Evolutionary conservation across 176 grass and related monocot species (phyloP), one percentile per base, ranked within the genome.

Genomic region (Miscanthus lutarioriparius): DNA sequence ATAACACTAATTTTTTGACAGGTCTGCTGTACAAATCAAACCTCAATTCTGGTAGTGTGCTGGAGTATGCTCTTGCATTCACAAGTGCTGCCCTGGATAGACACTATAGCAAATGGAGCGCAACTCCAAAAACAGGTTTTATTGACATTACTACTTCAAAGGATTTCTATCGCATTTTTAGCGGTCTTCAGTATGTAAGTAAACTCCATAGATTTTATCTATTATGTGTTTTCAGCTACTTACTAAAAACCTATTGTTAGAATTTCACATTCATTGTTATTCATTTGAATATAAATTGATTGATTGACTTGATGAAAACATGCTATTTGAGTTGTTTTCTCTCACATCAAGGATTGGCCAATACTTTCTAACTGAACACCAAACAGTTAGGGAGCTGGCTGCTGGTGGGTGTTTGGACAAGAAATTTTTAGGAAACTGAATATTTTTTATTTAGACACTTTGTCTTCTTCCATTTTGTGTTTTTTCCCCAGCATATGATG

Each of bases 101-200:
- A 89, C 87, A 98, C 71, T 98, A 98, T 80, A 98, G 83, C 73
- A 98, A 98, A 93, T 98, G 96, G 96, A 98, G 96, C 64, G 93
- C 96, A 54, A 87, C 93, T 81, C 96, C 96, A 75, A 98, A 98
- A 85, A 98, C 96, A 33, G 96, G 96, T 43, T 98, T 98, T 85
- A 88, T 98, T 70, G 93, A 98, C 83, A 98, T 98, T 51, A 98
- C 96, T 87, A 92, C 96, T 48, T 93, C 96, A 23, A 98, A 93
- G 86, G 96, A 98, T 22, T 98, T 98, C 83, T 92, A 98, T 85
- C 91, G 96, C 49, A 86, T 98, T 93, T 94, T 95, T 84, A 98
- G 96, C 33, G 96, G 96, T 51, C 96, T 98, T 87, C 96, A 95
- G 83, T 98, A 95, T 92, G 96, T 98, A 92, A 92, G 92, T 95